Conservation (phyloP, 2,329 filamentous ascomycete genomes). For the Colletotrichum agaves region DNA sequence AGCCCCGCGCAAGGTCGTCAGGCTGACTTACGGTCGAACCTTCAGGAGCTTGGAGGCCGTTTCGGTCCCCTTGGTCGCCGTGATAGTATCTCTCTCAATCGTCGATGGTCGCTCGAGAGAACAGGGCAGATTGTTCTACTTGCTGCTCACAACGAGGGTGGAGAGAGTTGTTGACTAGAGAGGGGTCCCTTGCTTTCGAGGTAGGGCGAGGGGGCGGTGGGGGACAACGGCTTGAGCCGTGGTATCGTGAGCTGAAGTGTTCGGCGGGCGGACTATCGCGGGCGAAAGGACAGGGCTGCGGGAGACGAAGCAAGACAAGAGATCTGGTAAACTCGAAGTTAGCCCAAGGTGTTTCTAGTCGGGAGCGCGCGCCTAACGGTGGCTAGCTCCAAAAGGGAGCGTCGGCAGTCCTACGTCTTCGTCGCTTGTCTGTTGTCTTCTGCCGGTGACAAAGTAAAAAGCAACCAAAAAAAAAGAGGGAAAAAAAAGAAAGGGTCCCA, state of each 20-base stretch:
- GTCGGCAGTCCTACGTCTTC: conserved; percentile 25
- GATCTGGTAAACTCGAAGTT: conserved; percentile 17
- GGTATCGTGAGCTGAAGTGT: conserved; percentile 4
- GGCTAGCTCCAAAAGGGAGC: conserved; percentile 13
- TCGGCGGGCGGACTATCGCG: background rate
- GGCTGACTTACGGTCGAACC: background rate
- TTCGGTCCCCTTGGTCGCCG: background rate
- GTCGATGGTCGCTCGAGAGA: background rate
- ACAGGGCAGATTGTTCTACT: background rate
- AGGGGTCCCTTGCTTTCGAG: conserved; percentile 17
- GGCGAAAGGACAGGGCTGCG: background rate
- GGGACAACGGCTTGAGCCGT: conserved; percentile 18
- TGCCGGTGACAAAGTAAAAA: conserved; percentile 13
- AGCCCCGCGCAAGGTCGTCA: background rate
- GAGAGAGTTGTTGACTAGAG: background rate
- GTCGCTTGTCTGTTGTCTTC: conserved; percentile 21
- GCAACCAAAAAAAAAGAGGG: background rate
- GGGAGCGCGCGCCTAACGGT: conserved; percentile 28
- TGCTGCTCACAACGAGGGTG: background rate
- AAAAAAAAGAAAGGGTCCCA: too few relatives aligned
- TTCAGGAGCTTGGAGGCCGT: background rate
- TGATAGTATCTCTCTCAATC: conserved; percentile 5
- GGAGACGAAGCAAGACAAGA: background rate
- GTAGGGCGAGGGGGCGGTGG: conserved; percentile 12
- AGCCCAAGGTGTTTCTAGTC: conserved; percentile 15